phyloP scores from a whole-genome alignment of 495 filamentous ascomycete genomes.

The Pseudevernia furfuracea region DNA sequence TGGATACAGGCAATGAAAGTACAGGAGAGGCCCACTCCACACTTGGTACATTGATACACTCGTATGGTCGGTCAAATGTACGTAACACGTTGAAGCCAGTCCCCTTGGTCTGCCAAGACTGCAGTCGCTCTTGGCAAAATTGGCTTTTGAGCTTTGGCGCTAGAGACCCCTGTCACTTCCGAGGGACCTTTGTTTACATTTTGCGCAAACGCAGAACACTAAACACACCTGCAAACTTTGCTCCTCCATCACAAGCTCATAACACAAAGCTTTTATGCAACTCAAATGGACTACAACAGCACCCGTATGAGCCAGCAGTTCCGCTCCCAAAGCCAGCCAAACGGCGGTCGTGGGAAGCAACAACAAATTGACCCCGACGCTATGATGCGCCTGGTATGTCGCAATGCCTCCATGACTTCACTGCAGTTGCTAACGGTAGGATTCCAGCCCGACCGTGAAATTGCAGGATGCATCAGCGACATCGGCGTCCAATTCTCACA shows the following conservation, averaged over 20 bases:
- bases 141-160: neutral
- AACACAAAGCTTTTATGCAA: neutral
- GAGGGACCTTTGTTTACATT: conserved; percentile 13
- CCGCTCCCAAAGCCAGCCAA: conserved; percentile 30
- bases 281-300: conserved; percentile 32
- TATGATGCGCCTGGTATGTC: conserved; percentile 72
- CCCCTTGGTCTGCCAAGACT: too few species aligned
- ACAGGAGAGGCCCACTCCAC: neutral
- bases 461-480: conserved; percentile 92
- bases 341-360: conserved; percentile 44
- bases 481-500: conserved; percentile 82
- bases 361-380: conserved; percentile 66
- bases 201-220: neutral
- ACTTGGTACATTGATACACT: neutral
- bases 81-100: too few species aligned
- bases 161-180: neutral
- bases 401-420: neutral
- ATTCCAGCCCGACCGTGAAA: conserved; percentile 67
- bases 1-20: too few species aligned
- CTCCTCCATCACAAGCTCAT: too few species aligned
- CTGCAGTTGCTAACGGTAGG: neutral
- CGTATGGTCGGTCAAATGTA: neutral
- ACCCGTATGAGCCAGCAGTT: conserved; percentile 50
- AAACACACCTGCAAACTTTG: neutral
- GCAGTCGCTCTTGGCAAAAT: too few species aligned